A percentile compares a stretch with the other conserved stretches of the same genome.
Conservation (phyloP, 768 basidiomycete genomes). For the Russula sp. region DNA sequence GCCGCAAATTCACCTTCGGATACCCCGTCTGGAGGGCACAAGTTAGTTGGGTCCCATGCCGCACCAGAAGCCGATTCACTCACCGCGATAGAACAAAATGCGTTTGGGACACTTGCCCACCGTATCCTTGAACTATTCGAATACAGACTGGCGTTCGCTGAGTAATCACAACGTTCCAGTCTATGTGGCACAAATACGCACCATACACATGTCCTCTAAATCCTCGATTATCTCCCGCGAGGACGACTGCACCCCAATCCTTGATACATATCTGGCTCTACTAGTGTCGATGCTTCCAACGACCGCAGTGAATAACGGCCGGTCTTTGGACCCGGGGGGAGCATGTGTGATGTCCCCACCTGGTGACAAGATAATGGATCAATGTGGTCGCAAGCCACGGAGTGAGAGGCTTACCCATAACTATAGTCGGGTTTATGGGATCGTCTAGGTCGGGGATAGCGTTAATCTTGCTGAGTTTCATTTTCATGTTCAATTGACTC, state of each 20-base stretch:
- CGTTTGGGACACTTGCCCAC: slow-evolving; percentile 44
- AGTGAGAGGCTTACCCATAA: slow-evolving; percentile 48
- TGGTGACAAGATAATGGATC: background rate
- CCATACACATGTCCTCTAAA: slow-evolving; percentile 55
- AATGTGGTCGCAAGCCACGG: background rate
- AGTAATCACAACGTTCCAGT: background rate
- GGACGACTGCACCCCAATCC: slow-evolving; percentile 54
- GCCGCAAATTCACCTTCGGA: slow-evolving; percentile 45
- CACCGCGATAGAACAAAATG: slow-evolving; percentile 69
- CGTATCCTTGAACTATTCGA: slow-evolving; percentile 52
- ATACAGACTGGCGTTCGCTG: slow-evolving; percentile 27
- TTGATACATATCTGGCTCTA: slow-evolving; percentile 59
- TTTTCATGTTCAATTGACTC: no score
- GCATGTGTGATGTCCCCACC: slow-evolving; percentile 82
- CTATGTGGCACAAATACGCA: slow-evolving; percentile 22
- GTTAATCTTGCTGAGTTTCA: slow-evolving; percentile 79
- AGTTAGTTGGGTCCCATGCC: background rate
- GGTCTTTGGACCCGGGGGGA: slow-evolving; percentile 53
- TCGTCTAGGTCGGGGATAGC: slow-evolving; percentile 66
- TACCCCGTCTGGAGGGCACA: slow-evolving; percentile 36
- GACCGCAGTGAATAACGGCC: slow-evolving; percentile 72
- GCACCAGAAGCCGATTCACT: slow-evolving; percentile 4
- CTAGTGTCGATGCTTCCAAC: slow-evolving; percentile 73
- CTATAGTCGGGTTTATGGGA: slow-evolving; percentile 64
- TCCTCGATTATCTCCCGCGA: slow-evolving; percentile 72